Base-by-base conservation (phyloP, 495 filamentous ascomycete species). In the Neurospora sp. region DNA sequence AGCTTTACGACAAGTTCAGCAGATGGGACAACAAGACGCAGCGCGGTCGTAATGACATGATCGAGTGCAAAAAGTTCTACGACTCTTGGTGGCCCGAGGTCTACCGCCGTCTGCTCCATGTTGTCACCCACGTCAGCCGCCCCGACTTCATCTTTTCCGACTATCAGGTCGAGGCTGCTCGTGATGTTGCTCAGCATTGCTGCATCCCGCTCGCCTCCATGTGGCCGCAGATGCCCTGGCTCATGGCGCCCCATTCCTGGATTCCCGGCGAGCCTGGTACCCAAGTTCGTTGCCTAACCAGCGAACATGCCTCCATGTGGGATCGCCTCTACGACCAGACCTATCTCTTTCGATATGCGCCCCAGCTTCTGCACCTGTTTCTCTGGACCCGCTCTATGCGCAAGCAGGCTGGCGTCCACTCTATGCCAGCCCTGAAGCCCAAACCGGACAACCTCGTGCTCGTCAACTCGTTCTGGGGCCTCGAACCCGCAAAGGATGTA, bases 391-490 rank as follows among this genome's bases (percentile, higher is more conserved):
- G 72, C 17, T 70, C 71, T 20, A 83, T 84, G 82, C 76, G 82
- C 2, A 70, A 71, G 4, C 65, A 45, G 17, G 72, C 72, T 1
- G 83, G 81, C 8, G 77, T 83, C 31, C 68, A 73, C 8, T 75
- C 76, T 42, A 70, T 68, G 10, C 69, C 77, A 1, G 78, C 75
- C 16, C 71, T 73, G 0, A 68, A 74, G 3, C 73, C 74, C 20
- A 84, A 84, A 70, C 82, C 81, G 1, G 76, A 83, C 65, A 82
- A 83, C 71, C 77, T 84, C 6, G 41, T 81, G 2, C 75, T 84
- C 31, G 78, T 84, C 39, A 84, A 83, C 68, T 82, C 81, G 1
- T 83, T 84, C 72, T 80, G 77, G 27, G 83, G 83, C 2, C 73
- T 84, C 7, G 83, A 84, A 45, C 76, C 78, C 9, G 78, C 82